Conservation (phyloP, 2,329 filamentous ascomycete genomes). For the Colletotrichum gloeosporioides region DNA sequence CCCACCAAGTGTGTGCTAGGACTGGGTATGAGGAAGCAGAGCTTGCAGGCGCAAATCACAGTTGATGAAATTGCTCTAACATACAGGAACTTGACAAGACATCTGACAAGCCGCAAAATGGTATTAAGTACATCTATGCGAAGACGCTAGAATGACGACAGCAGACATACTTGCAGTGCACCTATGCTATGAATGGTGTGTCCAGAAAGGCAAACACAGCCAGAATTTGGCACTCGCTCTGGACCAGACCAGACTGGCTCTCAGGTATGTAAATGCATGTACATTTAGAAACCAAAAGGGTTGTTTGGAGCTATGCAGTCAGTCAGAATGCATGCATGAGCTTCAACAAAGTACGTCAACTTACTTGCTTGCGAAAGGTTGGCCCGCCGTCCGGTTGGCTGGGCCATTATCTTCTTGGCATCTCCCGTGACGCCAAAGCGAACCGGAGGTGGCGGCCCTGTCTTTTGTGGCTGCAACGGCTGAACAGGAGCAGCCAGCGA, state of each 20-base stretch:
- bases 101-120: neutral
- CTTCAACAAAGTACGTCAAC: conserved; percentile 46
- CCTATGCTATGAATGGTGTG: conserved; percentile 12
- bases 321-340: conserved; percentile 1
- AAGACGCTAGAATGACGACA: neutral
- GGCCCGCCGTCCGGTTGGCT: conserved; percentile 87
- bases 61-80: neutral
- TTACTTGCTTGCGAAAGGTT: conserved; percentile 96
- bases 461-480: conserved; percentile 52
- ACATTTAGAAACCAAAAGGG: conserved; percentile 54
- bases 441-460: conserved; percentile 79
- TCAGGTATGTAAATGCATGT: neutral
- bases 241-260: neutral
- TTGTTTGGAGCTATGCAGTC: conserved; percentile 53
- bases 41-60: neutral
- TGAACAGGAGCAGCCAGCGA: conserved; percentile 44
- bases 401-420: conserved; percentile 79
- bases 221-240: neutral
- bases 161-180: neutral
- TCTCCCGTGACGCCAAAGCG: conserved; percentile 81
- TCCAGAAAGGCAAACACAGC: conserved; percentile 5
- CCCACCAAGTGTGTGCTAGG: neutral
- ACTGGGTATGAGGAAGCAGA: neutral
- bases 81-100: neutral
- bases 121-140: conserved; percentile 18